Base-by-base conservation (phyloP, 2,329 filamentous ascomycete species). In the Aspergillus japonicus region DNA sequence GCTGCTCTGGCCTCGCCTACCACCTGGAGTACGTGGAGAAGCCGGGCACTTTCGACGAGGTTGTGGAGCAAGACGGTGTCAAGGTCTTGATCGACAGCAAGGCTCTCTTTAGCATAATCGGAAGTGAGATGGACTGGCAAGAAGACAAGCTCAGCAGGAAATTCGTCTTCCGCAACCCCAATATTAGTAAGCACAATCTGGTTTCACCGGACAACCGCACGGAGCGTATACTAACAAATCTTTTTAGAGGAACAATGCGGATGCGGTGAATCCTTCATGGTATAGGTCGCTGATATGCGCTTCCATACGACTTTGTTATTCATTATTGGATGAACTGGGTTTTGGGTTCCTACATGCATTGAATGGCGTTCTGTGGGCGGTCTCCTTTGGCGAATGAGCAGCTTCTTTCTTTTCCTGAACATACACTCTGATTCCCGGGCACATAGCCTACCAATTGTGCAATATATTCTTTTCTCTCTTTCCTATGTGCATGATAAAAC, bases 121-220 rank as follows among this genome's bases (percentile, higher is more conserved):
- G 95, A 5, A 96, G 90, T 72, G 94, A 98, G 79, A 99, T 99
- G 95, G 95, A 99, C 73, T 99, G 94, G 93, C 84, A 94, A 11
- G 93, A 98, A 78, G 95, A 98, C 70, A 96, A 96, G 80, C 80
- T 99, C 65, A 96, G 89, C 75, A 86, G 93, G 77, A 84, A 91
- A 65, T 99, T 99, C 76, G 88, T 96, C 54, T 99, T 99, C 79
- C 89, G 87, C 74, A 99, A 99, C 75, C 95, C 95, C 2, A 99
- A 99, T 72, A 98, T 98, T 74, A 99, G 93, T 96, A 81, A 86
- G 93, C 88, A 26, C 14, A 52, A 52, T 47, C 35, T 50, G 52
- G 61, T 12, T 58, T 47, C 29, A 19, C 16, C 26, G 16, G 24
- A 31, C 31, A 19, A 31, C 29, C 3, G 48, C 24, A 50, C 12